Base-by-base conservation (phyloP, 208 protist species). In the Leishmania tarentolae region DNA sequence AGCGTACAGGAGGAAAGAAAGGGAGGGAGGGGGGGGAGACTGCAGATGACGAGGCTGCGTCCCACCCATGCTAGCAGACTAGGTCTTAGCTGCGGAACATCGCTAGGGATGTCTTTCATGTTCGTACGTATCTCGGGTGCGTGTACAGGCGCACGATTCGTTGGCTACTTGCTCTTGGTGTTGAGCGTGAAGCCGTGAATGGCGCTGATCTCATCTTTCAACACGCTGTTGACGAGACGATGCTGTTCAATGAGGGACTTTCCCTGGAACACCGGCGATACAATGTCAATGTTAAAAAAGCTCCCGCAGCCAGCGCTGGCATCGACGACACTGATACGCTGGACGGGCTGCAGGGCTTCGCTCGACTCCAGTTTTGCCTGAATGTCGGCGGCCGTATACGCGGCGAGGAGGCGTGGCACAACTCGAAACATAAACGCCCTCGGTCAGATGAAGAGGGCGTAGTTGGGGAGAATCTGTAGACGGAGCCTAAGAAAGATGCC, bases 121-220 rank as follows among this genome's bases (percentile, higher is more conserved):
- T n/a, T n/a, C n/a, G n/a, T n/a, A n/a, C n/a, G n/a, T n/a, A n/a
- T n/a, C n/a, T n/a, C n/a, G n/a, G n/a, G n/a, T n/a, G n/a, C n/a
- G n/a, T n/a, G n/a, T n/a, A n/a, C n/a, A n/a, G n/a, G n/a, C n/a
- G n/a, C n/a, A n/a, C n/a, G n/a, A n/a, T 35, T 8, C 46, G 5
- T 40, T 59, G 4, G 1, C 70, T 68, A 81, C 59, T 78, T 71
- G 61, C 83, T 71, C 61, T 77, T 81, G 0, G 93, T 96, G 37
- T 92, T 91, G 17, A 98, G 87, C 21, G 93, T 95, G 80, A 98
- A 95, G 71, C 93, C 94, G 84, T 98, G 94, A 63, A 98, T 96
- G 24, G 87, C 78, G 42, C 90, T 90, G 70, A 98, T 96, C 59
- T 98, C 94, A 0, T 86, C 83, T 80, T 96, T 90, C n/a, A 98